Percentiles rank a stretch among this genome's conserved stretches.
phyloP scores from a whole-genome alignment of 768 basidiomycete species.

The Lentinula guzmanii region DNA sequence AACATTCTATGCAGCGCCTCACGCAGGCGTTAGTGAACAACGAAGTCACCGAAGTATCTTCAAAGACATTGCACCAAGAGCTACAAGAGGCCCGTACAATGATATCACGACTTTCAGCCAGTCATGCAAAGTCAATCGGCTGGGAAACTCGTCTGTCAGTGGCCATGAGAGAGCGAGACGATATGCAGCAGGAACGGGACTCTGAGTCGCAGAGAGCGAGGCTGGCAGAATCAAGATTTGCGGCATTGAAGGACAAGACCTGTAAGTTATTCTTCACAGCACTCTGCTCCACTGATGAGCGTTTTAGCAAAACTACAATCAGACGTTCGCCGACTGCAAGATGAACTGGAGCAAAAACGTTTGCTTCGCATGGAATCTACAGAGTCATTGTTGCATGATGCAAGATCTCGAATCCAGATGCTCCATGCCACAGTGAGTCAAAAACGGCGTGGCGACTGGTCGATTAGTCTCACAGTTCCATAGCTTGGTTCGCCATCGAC shows the following conservation, averaged over 20 bases:
- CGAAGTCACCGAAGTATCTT: slow-evolving; percentile 77
- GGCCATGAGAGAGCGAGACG: slow-evolving; percentile 73
- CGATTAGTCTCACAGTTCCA: background rate
- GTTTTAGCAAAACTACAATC: slow-evolving; percentile 58
- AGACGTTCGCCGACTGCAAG: slow-evolving; percentile 60
- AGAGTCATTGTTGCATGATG: slow-evolving; percentile 61
- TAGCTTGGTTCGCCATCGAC: slow-evolving; percentile 8
- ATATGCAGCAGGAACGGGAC: slow-evolving; percentile 79
- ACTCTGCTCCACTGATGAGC: background rate
- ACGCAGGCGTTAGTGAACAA: slow-evolving; percentile 76
- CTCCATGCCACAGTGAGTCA: slow-evolving; percentile 50
- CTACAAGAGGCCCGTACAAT: slow-evolving; percentile 66
- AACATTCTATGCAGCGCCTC: slow-evolving; percentile 46
- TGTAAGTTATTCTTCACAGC: slow-evolving; percentile 30
- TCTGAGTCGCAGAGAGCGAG: slow-evolving; percentile 61
- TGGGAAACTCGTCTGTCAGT: slow-evolving; percentile 61
- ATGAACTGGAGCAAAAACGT: slow-evolving; percentile 57
- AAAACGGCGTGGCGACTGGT: background rate
- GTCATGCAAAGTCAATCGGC: slow-evolving; percentile 65
- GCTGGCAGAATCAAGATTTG: slow-evolving; percentile 60
- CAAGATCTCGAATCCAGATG: slow-evolving; percentile 55
- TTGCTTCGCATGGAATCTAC: slow-evolving; percentile 57
- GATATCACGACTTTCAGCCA: slow-evolving; percentile 61
- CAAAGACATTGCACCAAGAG: slow-evolving; percentile 66
- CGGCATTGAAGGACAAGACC: slow-evolving; percentile 60